phyloP scores from a whole-genome alignment of 805 yeast genomes.

The Schizosaccharomyces pombe region DNA sequence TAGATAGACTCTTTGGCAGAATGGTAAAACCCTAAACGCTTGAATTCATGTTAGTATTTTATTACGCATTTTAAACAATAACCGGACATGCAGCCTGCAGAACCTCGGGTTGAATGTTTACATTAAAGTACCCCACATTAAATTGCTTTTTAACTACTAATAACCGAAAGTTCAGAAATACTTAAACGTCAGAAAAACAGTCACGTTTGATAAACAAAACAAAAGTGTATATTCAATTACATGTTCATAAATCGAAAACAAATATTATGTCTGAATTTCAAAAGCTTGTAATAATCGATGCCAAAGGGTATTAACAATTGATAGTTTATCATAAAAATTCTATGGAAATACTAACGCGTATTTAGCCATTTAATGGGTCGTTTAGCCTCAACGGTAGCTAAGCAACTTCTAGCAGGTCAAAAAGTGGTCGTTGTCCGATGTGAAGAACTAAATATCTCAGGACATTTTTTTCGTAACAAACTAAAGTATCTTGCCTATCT shows the following conservation, averaged over 20 bases:
- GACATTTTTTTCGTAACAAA: constrained; percentile 99
- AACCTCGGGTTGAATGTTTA: no score
- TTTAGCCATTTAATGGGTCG: constrained; percentile 89
- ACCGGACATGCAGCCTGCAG: no score
- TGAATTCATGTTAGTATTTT: no score
- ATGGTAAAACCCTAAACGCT: no score
- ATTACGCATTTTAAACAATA: no score
- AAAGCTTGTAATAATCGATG: background rate
- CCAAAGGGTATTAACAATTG: background rate
- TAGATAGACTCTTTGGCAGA: no score
- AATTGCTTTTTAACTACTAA: background rate
- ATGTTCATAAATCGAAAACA: background rate
- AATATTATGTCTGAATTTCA: background rate
- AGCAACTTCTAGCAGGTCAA: constrained; percentile 95
- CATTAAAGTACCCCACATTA: background rate
- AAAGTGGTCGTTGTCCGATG: constrained; percentile 91
- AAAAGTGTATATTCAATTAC: background rate
- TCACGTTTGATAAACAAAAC: background rate
- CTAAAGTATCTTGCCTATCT: constrained; percentile 86
- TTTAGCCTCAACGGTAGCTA: constrained; percentile 95
- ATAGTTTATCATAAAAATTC: background rate
- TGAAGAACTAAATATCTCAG: constrained; percentile 93
- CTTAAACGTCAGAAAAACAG: background rate
- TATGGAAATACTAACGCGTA: no score
- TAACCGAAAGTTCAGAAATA: background rate